Evolutionary conservation across 169 alveolate genomes (phyloP), one percentile per base, ranked within the genome.

Genomic region (Eimeria praecox): DNA sequence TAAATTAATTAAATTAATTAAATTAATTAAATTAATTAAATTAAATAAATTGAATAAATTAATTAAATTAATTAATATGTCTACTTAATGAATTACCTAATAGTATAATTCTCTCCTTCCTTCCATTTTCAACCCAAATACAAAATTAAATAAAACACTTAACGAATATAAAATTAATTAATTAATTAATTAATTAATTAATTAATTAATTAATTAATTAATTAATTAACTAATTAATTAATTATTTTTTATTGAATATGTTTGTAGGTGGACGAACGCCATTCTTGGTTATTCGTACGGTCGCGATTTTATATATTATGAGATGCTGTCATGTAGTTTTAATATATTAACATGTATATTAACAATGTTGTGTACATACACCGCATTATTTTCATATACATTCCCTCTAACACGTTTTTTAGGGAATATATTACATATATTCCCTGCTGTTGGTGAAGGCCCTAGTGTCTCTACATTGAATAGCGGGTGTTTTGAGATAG

Each of bases 391-490:
- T 9, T 33, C 69, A 27, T 22, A 77, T 24, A 30, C 71, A 10
- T 54, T 49, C 49, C 42, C 69, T 10, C 35, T 85, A 4, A 35
- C 71, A 16, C 66, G 95, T 1, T 56, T 10, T 16, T 62, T 92
- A 27, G 44, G 56, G 24, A 22, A 46, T 8, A 33, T 52, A 12
- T 80, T 92, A 30, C 38, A 64, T 22, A n/a, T 92, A 3, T 30
- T 92, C 4, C 95, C 95, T 30, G 40, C 54, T 8, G 82, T 82
- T 6, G 96, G 96, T 9, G 86, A 82, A 33, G 96, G 96, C 35
- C 96, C 96, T 5, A 8, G 78, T 33, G 54, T 27, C 6, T 38
- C 44, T 44, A 35, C 83, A 27, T 18, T 83, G 82, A 62, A 64
- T 38, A 56, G 64, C 33, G 96, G 96, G n/a, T 83, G 20, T 42